Evolutionary conservation across 2,329 filamentous ascomycete species (phyloP).

Genomic region (Botrytis cinerea): DNA sequence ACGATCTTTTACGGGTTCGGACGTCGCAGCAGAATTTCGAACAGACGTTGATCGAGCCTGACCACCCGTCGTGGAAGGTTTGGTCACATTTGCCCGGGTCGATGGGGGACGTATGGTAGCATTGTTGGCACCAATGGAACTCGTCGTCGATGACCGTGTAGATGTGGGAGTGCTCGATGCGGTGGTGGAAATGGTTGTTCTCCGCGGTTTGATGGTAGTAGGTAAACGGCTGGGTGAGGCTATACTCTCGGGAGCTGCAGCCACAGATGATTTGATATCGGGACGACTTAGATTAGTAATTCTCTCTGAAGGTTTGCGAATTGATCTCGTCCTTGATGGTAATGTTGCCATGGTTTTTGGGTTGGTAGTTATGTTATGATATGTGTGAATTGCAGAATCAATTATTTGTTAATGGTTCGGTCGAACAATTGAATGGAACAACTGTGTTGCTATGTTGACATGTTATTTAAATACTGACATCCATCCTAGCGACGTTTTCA

Average conservation of each 20-base stretch:
- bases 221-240: conserved; percentile 41
- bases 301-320: conserved; percentile 35
- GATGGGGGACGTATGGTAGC: conserved; percentile 36
- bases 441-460: background rate
- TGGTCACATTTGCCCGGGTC: conserved; percentile 31
- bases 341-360: conserved; percentile 31
- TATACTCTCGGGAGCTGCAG: background rate
- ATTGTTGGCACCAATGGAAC: conserved; percentile 32
- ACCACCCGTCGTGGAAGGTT: conserved; percentile 29
- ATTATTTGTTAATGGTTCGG: background rate
- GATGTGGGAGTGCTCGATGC: conserved; percentile 10
- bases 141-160: conserved; percentile 33
- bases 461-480: conserved; percentile 1
- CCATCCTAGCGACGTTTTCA: background rate
- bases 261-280: conserved; percentile 12
- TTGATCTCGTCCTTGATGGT: conserved; percentile 36
- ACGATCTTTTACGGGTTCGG: conserved; percentile 26
- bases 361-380: background rate
- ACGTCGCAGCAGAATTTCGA: conserved; percentile 22
- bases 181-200: conserved; percentile 30
- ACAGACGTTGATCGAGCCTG: conserved; percentile 35
- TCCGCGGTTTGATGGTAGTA: conserved; percentile 34
- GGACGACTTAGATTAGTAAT: conserved; percentile 24
- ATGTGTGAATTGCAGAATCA: background rate
- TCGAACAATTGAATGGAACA: background rate